phyloP scores from a whole-genome alignment of 2,329 filamentous ascomycete species.

The Aureobasidium melanogenum region DNA sequence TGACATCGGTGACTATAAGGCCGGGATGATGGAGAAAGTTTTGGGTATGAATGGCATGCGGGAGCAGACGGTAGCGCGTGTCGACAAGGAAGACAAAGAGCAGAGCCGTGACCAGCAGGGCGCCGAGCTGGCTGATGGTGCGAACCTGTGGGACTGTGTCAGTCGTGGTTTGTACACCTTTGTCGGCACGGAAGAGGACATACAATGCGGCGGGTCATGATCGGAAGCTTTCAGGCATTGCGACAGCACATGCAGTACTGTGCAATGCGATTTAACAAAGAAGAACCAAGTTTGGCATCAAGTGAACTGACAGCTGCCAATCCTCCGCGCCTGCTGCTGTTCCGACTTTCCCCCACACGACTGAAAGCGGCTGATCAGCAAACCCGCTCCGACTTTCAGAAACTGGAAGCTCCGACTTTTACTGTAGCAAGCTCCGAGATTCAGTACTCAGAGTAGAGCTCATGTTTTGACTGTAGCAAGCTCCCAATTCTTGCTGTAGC shows the following conservation, averaged over 20 bases:
- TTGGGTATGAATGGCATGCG: constrained; percentile 77
- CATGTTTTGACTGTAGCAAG: too few species aligned
- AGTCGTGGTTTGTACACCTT: neutral
- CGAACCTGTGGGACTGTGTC: constrained; percentile 29
- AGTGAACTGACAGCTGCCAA: neutral
- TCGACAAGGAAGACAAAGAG: constrained; percentile 75
- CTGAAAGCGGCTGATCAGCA: neutral
- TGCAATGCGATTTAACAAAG: neutral
- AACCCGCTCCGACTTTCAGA: neutral
- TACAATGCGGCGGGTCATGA: constrained; percentile 18
- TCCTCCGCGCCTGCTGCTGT: neutral
- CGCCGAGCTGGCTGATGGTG: constrained; percentile 66
- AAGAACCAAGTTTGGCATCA: neutral
- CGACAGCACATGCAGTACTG: neutral
- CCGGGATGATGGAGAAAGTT: constrained; percentile 72
- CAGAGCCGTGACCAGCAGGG: constrained; percentile 53
- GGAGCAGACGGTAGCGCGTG: constrained; percentile 78
- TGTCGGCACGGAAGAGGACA: neutral
- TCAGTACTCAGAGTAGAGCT: too few species aligned
- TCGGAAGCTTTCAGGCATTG: neutral
- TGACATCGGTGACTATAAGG: constrained; percentile 77
- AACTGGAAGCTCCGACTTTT: too few species aligned
- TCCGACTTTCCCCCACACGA: neutral
- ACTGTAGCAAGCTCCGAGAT: too few species aligned
- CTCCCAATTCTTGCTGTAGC: too few species aligned